phyloP scores from a whole-genome alignment of 2,329 filamentous ascomycete genomes.

The Fusarium acutatum region DNA sequence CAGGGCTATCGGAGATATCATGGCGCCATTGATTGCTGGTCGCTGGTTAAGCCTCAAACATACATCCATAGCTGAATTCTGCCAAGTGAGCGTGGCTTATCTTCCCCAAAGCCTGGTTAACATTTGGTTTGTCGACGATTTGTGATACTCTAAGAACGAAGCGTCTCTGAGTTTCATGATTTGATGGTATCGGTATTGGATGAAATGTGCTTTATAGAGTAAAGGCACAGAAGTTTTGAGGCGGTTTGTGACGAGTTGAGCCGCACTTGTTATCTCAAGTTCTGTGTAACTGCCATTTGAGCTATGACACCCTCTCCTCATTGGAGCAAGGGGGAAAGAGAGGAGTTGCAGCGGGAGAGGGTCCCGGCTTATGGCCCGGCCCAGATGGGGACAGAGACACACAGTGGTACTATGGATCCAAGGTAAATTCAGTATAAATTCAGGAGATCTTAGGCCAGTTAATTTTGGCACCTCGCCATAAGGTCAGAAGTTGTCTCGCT shows the following conservation, averaged over 20 bases:
- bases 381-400: not conserved
- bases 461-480: not conserved
- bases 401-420: not conserved
- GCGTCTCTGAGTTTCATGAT: not conserved
- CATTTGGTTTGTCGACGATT: constrained; percentile 1
- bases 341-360: not conserved
- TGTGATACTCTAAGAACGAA: not conserved
- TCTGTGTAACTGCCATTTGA: not conserved
- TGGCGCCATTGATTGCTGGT: not conserved
- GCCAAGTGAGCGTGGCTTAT: constrained; percentile 2
- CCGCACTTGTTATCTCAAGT: not conserved
- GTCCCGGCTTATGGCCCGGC: not conserved
- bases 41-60: not conserved
- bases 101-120: constrained; percentile 6
- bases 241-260: constrained; percentile 3
- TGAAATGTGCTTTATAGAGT: not conserved
- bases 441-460: not conserved
- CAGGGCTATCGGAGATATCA: constrained; percentile 19
- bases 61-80: not conserved
- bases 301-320: not conserved
- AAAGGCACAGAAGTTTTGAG: constrained; percentile 2
- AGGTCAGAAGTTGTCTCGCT: not conserved
- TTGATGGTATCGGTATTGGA: not conserved
- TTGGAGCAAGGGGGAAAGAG: constrained; percentile 1
- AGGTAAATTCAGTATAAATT: not conserved